These are phyloP conservation scores for Fraxinus anomala DNA, from an alignment of 257 asterid genomes.

Conservation along the genomic window DNA sequence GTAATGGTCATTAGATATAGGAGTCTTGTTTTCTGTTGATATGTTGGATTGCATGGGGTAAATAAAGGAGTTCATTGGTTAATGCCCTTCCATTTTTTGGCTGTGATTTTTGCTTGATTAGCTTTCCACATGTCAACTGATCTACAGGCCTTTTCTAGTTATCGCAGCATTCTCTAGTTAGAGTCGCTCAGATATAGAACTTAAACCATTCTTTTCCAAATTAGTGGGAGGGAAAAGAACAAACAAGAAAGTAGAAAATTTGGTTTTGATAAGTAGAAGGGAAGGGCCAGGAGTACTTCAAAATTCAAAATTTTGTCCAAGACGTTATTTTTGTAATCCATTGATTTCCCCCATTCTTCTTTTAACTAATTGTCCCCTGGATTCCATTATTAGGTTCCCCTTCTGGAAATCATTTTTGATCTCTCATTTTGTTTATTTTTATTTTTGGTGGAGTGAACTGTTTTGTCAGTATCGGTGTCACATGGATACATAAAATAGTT, in stretches of 20 bases:
- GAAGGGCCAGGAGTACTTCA: not conserved
- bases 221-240: not conserved
- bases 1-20: not conserved
- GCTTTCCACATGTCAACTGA: slow-evolving; percentile 5
- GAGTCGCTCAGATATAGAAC: not conserved
- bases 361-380: not conserved
- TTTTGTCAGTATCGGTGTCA: not conserved
- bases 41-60: not conserved
- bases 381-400: not conserved
- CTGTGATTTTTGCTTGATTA: slow-evolving; percentile 3
- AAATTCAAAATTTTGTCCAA: too few relatives aligned
- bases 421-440: not conserved
- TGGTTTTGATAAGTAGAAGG: not conserved
- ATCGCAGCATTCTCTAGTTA: not conserved
- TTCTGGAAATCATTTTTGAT: not conserved
- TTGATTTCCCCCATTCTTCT: not conserved
- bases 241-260: not conserved
- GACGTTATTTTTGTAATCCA: not conserved
- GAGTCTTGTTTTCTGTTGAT: not conserved
- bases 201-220: not conserved
- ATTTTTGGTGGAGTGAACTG: not conserved
- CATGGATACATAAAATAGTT: not conserved
- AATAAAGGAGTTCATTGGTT: not conserved
- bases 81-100: not conserved
- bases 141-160: not conserved